phyloP scores from a whole-genome alignment of 306 rosid species.

The Rosa rugosa region DNA sequence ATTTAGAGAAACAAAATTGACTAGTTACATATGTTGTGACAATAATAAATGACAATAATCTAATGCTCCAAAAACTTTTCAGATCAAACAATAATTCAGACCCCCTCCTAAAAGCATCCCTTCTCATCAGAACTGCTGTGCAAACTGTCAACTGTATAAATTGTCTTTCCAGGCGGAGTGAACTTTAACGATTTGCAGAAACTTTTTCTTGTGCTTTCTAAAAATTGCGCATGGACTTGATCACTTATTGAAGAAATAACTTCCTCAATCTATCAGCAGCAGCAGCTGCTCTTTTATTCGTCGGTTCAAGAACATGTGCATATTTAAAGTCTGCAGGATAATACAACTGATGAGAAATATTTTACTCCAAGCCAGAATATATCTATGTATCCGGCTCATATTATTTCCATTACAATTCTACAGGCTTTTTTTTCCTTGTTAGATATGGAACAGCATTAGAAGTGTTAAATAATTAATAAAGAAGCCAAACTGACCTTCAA shows the following conservation, averaged over 20 bases:
- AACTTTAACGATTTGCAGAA: neutral
- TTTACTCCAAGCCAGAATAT: neutral
- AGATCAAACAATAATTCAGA: slow-evolving; percentile 18
- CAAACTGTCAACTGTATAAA: neutral
- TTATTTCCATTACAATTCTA: neutral
- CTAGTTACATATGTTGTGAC: slow-evolving; percentile 19
- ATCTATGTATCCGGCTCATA: neutral
- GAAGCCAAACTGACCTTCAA: slow-evolving; percentile 61
- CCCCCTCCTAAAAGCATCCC: slow-evolving; percentile 18
- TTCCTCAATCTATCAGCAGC: slow-evolving; percentile 79
- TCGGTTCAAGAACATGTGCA: slow-evolving; percentile 96
- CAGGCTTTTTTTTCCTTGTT: too few relatives aligned
- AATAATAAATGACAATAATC: slow-evolving; percentile 7
- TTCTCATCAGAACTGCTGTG: slow-evolving; percentile 6
- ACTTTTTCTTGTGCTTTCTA: slow-evolving; percentile 18
- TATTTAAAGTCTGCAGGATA: slow-evolving; percentile 66
- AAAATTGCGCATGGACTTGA: slow-evolving; percentile 18
- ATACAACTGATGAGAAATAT: slow-evolving; percentile 11
- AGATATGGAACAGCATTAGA: neutral
- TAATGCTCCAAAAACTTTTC: slow-evolving; percentile 6
- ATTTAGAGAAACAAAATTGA: slow-evolving; percentile 56
- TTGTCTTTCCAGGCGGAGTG: neutral
- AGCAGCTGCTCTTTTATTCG: slow-evolving; percentile 84
- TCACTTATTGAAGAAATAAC: slow-evolving; percentile 53
- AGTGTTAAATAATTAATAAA: slow-evolving; percentile 4